Conservation (phyloP, 495 filamentous ascomycete genomes). For the Annulohypoxylon nitens region DNA sequence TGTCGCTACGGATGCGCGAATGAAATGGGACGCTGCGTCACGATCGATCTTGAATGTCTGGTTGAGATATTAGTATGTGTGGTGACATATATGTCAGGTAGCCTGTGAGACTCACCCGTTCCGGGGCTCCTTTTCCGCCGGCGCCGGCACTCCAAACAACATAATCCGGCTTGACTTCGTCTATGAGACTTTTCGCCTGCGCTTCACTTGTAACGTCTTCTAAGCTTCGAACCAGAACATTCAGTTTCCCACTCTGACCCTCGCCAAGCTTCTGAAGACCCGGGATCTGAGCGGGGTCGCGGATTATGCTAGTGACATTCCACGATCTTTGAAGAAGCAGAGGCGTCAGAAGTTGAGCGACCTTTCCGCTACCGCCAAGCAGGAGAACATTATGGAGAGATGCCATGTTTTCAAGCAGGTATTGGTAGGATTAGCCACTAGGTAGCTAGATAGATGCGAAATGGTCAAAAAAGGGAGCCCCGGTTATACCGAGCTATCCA, state of each 20-base stretch:
- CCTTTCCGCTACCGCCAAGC: constrained; percentile 85
- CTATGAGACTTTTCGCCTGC: constrained; percentile 72
- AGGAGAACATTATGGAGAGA: constrained; percentile 70
- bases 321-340: constrained; percentile 78
- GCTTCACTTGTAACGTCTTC: constrained; percentile 74
- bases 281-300: constrained; percentile 73
- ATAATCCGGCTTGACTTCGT: constrained; percentile 72
- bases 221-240: constrained; percentile 75
- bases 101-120: constrained; percentile 53
- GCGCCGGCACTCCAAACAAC: constrained; percentile 86
- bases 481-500: constrained; percentile 1
- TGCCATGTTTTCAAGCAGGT: constrained; percentile 17
- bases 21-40: constrained; percentile 78
- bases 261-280: constrained; percentile 72
- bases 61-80: constrained; percentile 51
- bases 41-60: constrained; percentile 69
- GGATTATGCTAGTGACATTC: constrained; percentile 82
- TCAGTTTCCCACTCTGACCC: constrained; percentile 62
- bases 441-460: neutral
- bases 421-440: neutral
- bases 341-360: constrained; percentile 81
- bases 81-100: constrained; percentile 50
- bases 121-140: constrained; percentile 78
- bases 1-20: constrained; percentile 70
- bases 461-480: neutral